These are phyloP conservation scores for Cydonia oblonga DNA, from an alignment of 331 rosid genomes.

Conservation along the genomic window DNA sequence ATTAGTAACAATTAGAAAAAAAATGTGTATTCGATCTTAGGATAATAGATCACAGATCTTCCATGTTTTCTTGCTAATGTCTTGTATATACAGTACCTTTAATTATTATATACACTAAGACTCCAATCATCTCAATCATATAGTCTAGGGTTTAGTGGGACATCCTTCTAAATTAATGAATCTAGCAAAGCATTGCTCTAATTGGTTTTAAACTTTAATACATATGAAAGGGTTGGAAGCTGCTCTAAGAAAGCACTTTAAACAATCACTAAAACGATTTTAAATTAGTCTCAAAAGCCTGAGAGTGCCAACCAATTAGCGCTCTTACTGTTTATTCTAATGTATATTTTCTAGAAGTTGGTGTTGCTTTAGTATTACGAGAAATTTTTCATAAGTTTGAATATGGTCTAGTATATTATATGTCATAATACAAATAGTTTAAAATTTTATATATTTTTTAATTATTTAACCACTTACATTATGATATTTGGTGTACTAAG, in stretches of 20 bases:
- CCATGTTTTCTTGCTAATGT: slow-evolving; percentile 41
- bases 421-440: too few relatives aligned
- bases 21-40: slow-evolving; percentile 24
- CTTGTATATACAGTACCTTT: background rate
- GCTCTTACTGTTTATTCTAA: background rate
- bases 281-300: background rate
- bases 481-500: too few relatives aligned
- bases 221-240: too few relatives aligned
- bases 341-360: background rate
- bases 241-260: background rate
- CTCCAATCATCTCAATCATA: slow-evolving; percentile 4
- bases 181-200: background rate
- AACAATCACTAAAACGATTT: background rate
- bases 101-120: background rate
- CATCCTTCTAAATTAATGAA: background rate
- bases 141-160: slow-evolving; percentile 9
- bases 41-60: slow-evolving; percentile 64
- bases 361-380: too few relatives aligned
- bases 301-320: background rate
- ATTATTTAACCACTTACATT: too few relatives aligned
- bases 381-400: too few relatives aligned
- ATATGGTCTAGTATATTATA: too few relatives aligned
- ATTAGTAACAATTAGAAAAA: slow-evolving; percentile 1
- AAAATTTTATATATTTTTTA: too few relatives aligned
- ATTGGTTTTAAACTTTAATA: background rate